Base-by-base conservation (phyloP, 1,139 yeast species). In the Magnusiomyces sp. region DNA sequence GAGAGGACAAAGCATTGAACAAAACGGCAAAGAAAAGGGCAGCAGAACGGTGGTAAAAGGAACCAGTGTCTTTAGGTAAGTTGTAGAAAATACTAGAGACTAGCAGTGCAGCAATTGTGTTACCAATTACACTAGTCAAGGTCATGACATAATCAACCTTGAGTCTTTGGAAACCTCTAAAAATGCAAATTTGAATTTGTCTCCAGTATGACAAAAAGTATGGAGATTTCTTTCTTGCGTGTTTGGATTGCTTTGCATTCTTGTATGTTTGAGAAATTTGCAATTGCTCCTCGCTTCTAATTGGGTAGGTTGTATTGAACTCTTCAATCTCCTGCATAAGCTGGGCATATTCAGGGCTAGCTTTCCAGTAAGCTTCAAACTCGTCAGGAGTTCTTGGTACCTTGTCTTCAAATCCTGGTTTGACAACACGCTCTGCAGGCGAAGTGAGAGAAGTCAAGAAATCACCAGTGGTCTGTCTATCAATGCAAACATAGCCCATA, bases 381-480 rank as follows among this genome's bases (percentile, higher is more conserved):
- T n/a, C n/a, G n/a, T n/a, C 73, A 1, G 90, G 76, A 2, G 86
- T 80, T 53, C 75, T 70, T 36, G 95, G 95, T 29, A 81, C 89
- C 52, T 67, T 71, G 50, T 70, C 58, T 61, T 84, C 94, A 53
- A 60, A 74, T 1, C 90, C 94, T 17, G 69, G 64, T 51, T 67
- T 66, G 5, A 76, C 66, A 13, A 71, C 66, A 65, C 94, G 76
- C 65, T 83, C 94, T 3, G 72, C 67, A 6, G 95, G 90, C 59
- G 81, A 81, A 2, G 95, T 83, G 47, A 86, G 71, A 1, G 94
- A 79, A 1, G 95, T 86, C 61, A 87, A 71, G 65, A 77, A 87
- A 64, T 87, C 95, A 14, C 90, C 87, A 53, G 92, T 82, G 10
- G 95, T 83, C 69, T 83, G 89, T 65, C 95, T 80, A 40, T 75